Evolutionary conservation across 2,329 filamentous ascomycete genomes (phyloP), one percentile per base, ranked within the genome.

Genomic region (Aureobasidium sp.): DNA sequence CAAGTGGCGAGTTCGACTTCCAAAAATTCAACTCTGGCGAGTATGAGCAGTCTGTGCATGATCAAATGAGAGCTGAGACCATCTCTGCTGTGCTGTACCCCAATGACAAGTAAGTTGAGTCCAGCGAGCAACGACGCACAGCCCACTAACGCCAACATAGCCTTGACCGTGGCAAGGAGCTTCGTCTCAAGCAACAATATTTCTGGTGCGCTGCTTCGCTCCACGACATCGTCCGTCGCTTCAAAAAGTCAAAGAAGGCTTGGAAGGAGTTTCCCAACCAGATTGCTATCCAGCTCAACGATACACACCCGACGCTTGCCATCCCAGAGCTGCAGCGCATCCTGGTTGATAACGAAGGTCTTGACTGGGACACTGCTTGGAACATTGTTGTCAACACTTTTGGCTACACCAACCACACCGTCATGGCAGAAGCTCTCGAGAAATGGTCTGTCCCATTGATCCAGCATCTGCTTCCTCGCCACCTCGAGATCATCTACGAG

Each of bases 1-100:
- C 92, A 49, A 93, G 90, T 69, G 94, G 94, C 67, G 94, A 99
- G 76, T 99, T 99, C 67, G 93, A 99, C 78, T 99, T 99, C 78
- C 93, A 97, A 72, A 97, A 97, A 75, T 99, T 99, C 86, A 99
- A 99, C 78, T 94, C 83, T 64, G 94, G 94, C 66, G 92, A 99
- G 70, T 99, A 99, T 73, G 94, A 99, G 78, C 94, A 90, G 78
- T 95, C 94, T 14, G 94, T 99, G 42, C 90, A 89, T n/a, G 94
- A 99, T 68, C 91, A 97, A 77, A 94, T 99, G 80, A 88, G 90
- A 63, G 94, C 94, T n/a, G 94, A 99, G 80, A 97, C 93, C 61
- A 99, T 99, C 78, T 97, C 92, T 58, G 93, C 93, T 36, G 94
- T 99, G 15, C 79, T 99, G 48, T 99, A 99, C 73, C 94, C 94